Evolutionary conservation across 495 filamentous ascomycete species (phyloP).

Genomic region (Hypoxylon cercidicola): DNA sequence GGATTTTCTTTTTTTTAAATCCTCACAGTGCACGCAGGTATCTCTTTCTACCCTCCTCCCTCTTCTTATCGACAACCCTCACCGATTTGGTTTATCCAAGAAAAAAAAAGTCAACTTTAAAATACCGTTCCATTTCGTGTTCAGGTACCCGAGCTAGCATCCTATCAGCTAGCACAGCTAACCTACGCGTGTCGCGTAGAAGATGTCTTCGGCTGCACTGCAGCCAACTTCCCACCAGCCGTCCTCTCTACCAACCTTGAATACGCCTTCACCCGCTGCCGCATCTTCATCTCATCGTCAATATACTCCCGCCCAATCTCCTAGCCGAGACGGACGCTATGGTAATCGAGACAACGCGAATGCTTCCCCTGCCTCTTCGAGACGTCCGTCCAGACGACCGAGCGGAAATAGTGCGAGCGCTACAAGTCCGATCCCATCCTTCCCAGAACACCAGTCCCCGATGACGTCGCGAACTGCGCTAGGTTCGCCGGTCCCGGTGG

Average conservation of each 20-base stretch:
- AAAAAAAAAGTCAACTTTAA: constrained; percentile 1
- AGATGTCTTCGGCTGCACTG: constrained; percentile 67
- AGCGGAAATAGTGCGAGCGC: constrained; percentile 62
- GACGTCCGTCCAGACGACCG: constrained; percentile 61
- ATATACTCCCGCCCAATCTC: constrained; percentile 52
- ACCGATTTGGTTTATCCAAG: constrained; percentile 20
- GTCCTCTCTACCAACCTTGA: constrained; percentile 57
- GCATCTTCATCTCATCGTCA: constrained; percentile 59
- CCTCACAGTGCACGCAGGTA: constrained; percentile 25
- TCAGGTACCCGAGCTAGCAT: constrained; percentile 20
- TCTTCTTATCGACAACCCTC: constrained; percentile 15
- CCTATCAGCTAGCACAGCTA: constrained; percentile 4
- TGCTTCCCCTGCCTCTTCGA: constrained; percentile 53
- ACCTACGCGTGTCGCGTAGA: constrained; percentile 46
- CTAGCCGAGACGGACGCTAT: constrained; percentile 56
- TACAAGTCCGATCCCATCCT: constrained; percentile 43
- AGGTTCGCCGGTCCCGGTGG: constrained; percentile 60
- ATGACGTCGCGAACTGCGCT: constrained; percentile 59
- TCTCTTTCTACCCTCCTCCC: constrained; percentile 15
- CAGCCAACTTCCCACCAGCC: constrained; percentile 65
- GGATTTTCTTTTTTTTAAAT: constrained; percentile 30
- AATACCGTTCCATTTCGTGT: constrained; percentile 4
- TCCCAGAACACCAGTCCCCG: constrained; percentile 53
- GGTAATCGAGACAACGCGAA: constrained; percentile 52
- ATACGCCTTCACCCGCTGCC: constrained; percentile 56